Conservation (phyloP, 163 green algal genomes). For the Scenedesmus sp. region DNA sequence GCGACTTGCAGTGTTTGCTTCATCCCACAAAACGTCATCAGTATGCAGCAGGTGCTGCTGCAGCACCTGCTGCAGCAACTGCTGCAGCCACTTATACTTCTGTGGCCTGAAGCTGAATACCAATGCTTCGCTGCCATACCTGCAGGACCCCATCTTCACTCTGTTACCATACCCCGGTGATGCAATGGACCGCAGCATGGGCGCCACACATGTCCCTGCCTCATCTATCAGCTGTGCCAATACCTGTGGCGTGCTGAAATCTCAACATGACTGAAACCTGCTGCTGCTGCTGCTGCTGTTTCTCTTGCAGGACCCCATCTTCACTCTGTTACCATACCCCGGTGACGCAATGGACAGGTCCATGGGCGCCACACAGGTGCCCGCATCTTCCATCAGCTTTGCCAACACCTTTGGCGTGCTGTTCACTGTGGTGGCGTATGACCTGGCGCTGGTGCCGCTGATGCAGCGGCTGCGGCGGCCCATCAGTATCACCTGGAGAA, state of each 20-base stretch:
- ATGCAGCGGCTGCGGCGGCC: slow-evolving; percentile 30
- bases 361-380: slow-evolving; percentile 6
- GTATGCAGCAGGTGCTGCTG: too few relatives aligned
- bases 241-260: slow-evolving; percentile 44
- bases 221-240: slow-evolving; percentile 51
- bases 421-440: slow-evolving; percentile 34
- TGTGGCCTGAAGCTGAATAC: too few relatives aligned
- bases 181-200: slow-evolving; percentile 41
- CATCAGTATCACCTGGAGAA: slow-evolving; percentile 29
- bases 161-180: slow-evolving; percentile 53
- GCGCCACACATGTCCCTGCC: slow-evolving; percentile 17
- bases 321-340: slow-evolving; percentile 49
- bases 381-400: slow-evolving; percentile 47
- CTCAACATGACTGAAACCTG: background rate
- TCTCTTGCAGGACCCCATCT: slow-evolving; percentile 50
- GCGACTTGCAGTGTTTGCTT: too few relatives aligned
- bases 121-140: background rate
- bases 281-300: slow-evolving; percentile 28
- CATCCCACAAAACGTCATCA: too few relatives aligned
- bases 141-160: slow-evolving; percentile 49
- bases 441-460: slow-evolving; percentile 27
- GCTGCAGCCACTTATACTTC: too few relatives aligned
- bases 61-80: too few relatives aligned
- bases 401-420: slow-evolving; percentile 54
- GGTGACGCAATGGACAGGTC: slow-evolving; percentile 50